Base-by-base conservation (phyloP, 2,329 filamentous ascomycete species). In the Emydomyces testavorans region DNA sequence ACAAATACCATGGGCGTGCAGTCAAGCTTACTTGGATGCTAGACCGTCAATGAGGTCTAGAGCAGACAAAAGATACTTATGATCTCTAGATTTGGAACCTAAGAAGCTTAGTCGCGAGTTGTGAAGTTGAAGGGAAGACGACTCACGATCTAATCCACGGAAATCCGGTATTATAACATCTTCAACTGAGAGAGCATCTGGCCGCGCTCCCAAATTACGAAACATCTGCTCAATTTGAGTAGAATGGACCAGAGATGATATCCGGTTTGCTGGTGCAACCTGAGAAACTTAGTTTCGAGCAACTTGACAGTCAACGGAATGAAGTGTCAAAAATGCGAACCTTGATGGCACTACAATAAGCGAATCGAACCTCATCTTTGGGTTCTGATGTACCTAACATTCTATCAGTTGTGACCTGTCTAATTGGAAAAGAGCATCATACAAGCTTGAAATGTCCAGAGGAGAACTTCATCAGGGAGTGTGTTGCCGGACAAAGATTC, bases 381-480 rank as follows among this genome's bases (percentile, higher is more conserved):
- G 67, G 64, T 56, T 84, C 79, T 1, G 68, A 60, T 47, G 74
- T 76, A 18, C 80, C 66, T 64, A 38, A 18, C 24, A n/a, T 41
- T 23, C 2, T n/a, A 20, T 51, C 41, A 48, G 18, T 18, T 29
- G 10, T 21, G 4, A 15, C 6, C n/a, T 23, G 28, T 2, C 31
- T n/a, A 18, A 16, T 11, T 20, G 21, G 10, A 42, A n/a, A 41
- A 5, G 34, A 34, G 4, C 32, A 41, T 57, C 57, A 23, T 39
- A 67, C 67, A 54, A 43, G 62, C 59, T 34, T 60, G 53, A 29
- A 69, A 61, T 2, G 86, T 67, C 83, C 84, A 89, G 13, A 73
- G 57, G 42, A 85, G 72, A 1, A 87, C 58, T 47, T 82, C 74
- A 51, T 85, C 77, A 0, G 83, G 78, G 10, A 87, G 60, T 2